These are phyloP conservation scores for Carex littledalei DNA, from an alignment of 176 grass and related monocot species.

Conservation along the genomic window DNA sequence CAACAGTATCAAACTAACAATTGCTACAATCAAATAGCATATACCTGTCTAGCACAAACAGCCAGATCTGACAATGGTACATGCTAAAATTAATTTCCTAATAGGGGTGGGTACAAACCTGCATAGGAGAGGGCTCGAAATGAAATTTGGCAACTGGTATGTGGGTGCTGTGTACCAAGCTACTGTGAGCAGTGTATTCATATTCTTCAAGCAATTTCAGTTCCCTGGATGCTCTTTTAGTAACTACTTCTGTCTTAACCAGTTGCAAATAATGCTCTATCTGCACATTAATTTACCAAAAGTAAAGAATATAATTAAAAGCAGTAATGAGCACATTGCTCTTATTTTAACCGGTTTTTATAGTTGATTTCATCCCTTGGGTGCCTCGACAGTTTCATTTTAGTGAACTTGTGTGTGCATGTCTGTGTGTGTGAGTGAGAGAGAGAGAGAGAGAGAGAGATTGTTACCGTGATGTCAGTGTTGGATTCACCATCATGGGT, in stretches of 20 bases:
- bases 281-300: slow-evolving; percentile 41
- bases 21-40: neutral
- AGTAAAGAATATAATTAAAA: slow-evolving; percentile 2
- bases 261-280: slow-evolving; percentile 99
- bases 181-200: slow-evolving; percentile 96
- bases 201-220: slow-evolving; percentile 88
- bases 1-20: neutral
- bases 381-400: neutral
- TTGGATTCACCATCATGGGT: slow-evolving; percentile 53
- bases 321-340: neutral
- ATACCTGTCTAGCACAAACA: neutral
- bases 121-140: slow-evolving; percentile 97
- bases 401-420: neutral
- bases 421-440: neutral
- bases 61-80: neutral
- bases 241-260: slow-evolving; percentile 77
- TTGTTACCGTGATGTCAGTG: slow-evolving; percentile 75
- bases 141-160: slow-evolving; percentile 95
- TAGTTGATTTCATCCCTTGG: neutral
- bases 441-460: neutral
- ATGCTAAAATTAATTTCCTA: neutral
- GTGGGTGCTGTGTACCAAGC: slow-evolving; percentile 83
- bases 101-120: slow-evolving; percentile 36
- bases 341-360: neutral
- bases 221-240: slow-evolving; percentile 47